phyloP scores from a whole-genome alignment of 1,139 yeast genomes.

The Yueomyces sp. region DNA sequence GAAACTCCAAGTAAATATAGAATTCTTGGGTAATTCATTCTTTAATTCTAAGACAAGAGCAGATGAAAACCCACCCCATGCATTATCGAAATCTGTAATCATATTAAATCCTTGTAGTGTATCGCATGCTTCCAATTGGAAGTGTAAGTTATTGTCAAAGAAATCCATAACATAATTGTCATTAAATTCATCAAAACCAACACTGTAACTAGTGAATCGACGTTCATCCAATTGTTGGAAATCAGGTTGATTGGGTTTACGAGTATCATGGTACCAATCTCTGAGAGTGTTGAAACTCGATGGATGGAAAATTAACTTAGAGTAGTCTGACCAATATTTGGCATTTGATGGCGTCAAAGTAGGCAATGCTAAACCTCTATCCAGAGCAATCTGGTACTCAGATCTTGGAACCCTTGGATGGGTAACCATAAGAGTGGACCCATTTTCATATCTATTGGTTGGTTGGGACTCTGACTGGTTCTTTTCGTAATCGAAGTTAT shows the following conservation, averaged over 20 bases:
- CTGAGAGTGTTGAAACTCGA: slow-evolving; percentile 38
- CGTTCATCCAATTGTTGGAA: slow-evolving; percentile 15
- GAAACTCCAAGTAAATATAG: slow-evolving; percentile 46
- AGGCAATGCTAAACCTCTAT: slow-evolving; percentile 31
- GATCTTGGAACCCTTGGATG: slow-evolving; percentile 31
- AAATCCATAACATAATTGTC: slow-evolving; percentile 31
- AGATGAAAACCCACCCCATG: slow-evolving; percentile 74
- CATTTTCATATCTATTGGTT: slow-evolving; percentile 1
- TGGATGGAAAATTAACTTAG: slow-evolving; percentile 57
- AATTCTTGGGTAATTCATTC: slow-evolving; percentile 63
- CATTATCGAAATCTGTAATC: slow-evolving; percentile 54
- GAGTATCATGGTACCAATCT: slow-evolving; percentile 36
- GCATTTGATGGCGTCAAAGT: slow-evolving; percentile 33
- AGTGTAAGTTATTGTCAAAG: slow-evolving; percentile 47
- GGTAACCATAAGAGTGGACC: slow-evolving; percentile 13
- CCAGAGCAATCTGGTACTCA: slow-evolving; percentile 52
- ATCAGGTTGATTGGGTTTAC: slow-evolving; percentile 24
- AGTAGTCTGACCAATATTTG: slow-evolving; percentile 72
- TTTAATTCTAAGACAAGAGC: slow-evolving; percentile 39
- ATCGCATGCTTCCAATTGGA: slow-evolving; percentile 68
- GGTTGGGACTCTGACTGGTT: slow-evolving; percentile 6
- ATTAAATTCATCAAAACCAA: slow-evolving; percentile 40
- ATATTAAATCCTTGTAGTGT: slow-evolving; percentile 56
- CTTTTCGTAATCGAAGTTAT: slow-evolving; percentile 12
- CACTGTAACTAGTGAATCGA: slow-evolving; percentile 29